Conservation (phyloP, 441 rosid genomes). For the Sinapis alba region DNA sequence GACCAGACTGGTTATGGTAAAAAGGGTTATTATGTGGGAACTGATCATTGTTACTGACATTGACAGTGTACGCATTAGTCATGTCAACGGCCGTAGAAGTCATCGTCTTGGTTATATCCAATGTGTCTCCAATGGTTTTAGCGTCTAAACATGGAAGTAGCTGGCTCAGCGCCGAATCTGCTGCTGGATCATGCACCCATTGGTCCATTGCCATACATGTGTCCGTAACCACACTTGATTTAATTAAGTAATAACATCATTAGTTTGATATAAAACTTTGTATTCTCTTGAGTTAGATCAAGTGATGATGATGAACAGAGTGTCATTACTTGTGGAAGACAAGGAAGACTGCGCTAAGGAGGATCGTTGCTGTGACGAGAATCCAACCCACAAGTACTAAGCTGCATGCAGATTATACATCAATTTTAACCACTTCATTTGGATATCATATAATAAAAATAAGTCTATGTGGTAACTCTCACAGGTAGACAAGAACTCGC, state of each 20-base stretch:
- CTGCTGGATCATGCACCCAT: conserved; percentile 71
- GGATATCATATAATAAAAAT: background rate
- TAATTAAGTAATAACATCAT: background rate
- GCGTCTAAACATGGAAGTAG: conserved; percentile 74
- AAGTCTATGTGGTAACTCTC: conserved; percentile 45
- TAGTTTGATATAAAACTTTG: background rate
- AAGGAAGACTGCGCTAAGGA: conserved; percentile 66
- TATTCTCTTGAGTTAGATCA: background rate
- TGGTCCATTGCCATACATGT: conserved; percentile 79
- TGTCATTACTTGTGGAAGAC: conserved; percentile 50
- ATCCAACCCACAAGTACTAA: conserved; percentile 69
- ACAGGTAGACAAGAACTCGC: conserved; percentile 61
- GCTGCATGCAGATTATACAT: conserved; percentile 39
- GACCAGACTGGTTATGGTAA: conserved; percentile 73
- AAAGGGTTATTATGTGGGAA: conserved; percentile 47
- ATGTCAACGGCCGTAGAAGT: conserved; percentile 43
- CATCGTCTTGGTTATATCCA: conserved; percentile 48
- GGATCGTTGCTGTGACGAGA: conserved; percentile 57
- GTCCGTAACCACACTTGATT: conserved; percentile 65
- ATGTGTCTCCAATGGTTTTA: conserved; percentile 49
- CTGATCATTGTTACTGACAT: conserved; percentile 50
- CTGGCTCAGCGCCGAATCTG: conserved; percentile 59
- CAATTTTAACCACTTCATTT: conserved; percentile 3
- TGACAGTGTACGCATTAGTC: conserved; percentile 46
- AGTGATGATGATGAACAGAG: too few species aligned